phyloP scores from a whole-genome alignment of 257 asterid genomes.

The Solanum habrochaites region DNA sequence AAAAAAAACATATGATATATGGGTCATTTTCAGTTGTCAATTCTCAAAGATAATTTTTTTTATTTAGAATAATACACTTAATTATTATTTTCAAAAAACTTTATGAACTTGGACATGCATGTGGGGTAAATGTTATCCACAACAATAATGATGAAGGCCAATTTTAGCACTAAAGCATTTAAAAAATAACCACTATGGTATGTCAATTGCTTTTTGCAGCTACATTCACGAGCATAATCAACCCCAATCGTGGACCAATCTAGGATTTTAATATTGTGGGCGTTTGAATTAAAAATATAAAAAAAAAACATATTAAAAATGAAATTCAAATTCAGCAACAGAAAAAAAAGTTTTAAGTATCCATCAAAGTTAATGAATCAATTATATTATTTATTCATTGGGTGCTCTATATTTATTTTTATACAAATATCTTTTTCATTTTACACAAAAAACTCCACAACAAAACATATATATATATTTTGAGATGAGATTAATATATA shows the following conservation, averaged over 20 bases:
- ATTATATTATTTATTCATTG: too few relatives aligned
- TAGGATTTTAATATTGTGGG: too few relatives aligned
- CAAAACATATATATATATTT: too few relatives aligned
- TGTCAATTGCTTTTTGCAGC: not conserved
- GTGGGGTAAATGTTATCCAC: not conserved
- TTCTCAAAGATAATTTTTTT: not conserved
- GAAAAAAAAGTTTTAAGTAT: too few relatives aligned
- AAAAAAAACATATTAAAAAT: too few relatives aligned
- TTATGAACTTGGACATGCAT: not conserved
- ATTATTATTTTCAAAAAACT: too few relatives aligned
- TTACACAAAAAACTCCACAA: too few relatives aligned
- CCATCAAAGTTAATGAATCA: rapidly evolving
- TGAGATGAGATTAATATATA: rapidly evolving
- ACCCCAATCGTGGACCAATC: not conserved
- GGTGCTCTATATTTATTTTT: too few relatives aligned
- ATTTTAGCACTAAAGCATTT: not conserved
- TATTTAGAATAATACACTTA: too few relatives aligned
- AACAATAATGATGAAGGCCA: not conserved
- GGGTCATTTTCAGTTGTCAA: not conserved
- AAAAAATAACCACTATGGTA: not conserved
- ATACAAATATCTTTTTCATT: rapidly evolving
- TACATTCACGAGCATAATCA: not conserved
- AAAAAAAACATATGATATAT: too few relatives aligned
- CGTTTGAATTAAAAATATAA: too few relatives aligned
- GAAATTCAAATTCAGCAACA: too few relatives aligned